A percentile compares a stretch with the other conserved stretches of the same genome.
These are phyloP conservation scores for Uronychia setigera DNA, from an alignment of 73 alveolate species.

Conservation along the genomic window DNA sequence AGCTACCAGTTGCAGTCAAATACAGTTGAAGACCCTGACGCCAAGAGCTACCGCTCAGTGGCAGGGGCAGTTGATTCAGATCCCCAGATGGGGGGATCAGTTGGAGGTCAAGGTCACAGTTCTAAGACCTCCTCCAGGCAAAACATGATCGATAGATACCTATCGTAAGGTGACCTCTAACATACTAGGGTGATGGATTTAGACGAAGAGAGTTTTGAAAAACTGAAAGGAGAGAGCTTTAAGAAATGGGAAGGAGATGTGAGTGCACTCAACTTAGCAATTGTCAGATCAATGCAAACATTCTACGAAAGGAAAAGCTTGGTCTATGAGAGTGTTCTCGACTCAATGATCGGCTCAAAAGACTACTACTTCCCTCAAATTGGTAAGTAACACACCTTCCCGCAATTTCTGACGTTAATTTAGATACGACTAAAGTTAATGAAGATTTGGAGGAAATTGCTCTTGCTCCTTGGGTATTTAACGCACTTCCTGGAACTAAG, in stretches of 20 bases:
- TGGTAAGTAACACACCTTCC: slow-evolving; percentile 13
- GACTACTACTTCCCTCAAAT: slow-evolving; percentile 27
- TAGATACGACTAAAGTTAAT: slow-evolving; percentile 1
- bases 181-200: slow-evolving; percentile 27
- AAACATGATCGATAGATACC: not conserved
- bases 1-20: slow-evolving; percentile 9
- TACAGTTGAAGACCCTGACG: slow-evolving; percentile 23
- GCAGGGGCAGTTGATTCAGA: not conserved
- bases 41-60: slow-evolving; percentile 4
- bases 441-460: slow-evolving; percentile 48
- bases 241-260: slow-evolving; percentile 39
- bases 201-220: slow-evolving; percentile 34
- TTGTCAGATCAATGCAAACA: slow-evolving; percentile 19
- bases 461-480: slow-evolving; percentile 70
- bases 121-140: slow-evolving; percentile 2
- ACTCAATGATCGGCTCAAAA: not conserved
- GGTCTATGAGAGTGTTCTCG: slow-evolving; percentile 19
- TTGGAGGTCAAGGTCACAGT: not conserved
- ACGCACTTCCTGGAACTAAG: slow-evolving; percentile 70
- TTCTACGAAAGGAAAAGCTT: slow-evolving; percentile 36
- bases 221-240: slow-evolving; percentile 37
- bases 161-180: not conserved
- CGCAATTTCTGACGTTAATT: not conserved
- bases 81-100: not conserved
- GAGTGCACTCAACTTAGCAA: slow-evolving; percentile 6